A percentile compares a stretch with the other conserved stretches of the same genome.
Conservation (phyloP, 306 rosid genomes). For the Geum urbanum region DNA sequence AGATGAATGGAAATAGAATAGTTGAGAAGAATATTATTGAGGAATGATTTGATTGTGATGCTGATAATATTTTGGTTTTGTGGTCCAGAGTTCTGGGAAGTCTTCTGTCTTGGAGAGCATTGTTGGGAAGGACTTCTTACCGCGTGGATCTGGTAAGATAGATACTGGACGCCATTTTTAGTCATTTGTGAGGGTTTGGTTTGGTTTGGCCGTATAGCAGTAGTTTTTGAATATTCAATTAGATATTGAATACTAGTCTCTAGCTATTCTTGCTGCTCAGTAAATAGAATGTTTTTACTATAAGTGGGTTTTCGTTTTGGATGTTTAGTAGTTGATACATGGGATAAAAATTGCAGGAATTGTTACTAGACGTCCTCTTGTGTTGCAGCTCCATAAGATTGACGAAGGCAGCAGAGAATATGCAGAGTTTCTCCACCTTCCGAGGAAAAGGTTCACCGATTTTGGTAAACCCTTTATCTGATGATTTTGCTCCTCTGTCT, state of each 20-base stretch:
- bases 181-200: background rate
- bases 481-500: background rate
- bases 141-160: conserved; percentile 86
- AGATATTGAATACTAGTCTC: background rate
- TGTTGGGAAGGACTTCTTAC: conserved; percentile 95
- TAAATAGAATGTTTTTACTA: background rate
- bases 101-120: conserved; percentile 87
- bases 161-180: background rate
- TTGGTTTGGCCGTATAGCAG: no score
- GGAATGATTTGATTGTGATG: background rate
- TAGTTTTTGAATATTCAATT: no score
- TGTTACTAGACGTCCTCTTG: conserved; percentile 91
- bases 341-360: conserved; percentile 56
- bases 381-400: conserved; percentile 80
- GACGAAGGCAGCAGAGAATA: conserved; percentile 84
- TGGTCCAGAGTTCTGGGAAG: conserved; percentile 79
- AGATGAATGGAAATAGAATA: background rate
- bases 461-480: conserved; percentile 43
- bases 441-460: conserved; percentile 68
- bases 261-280: background rate
- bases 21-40: background rate
- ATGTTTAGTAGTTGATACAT: conserved; percentile 20
- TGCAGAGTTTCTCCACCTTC: conserved; percentile 84
- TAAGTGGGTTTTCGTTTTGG: background rate
- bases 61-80: conserved; percentile 17